These are phyloP conservation scores for Kodamaea nitidulidarum DNA, from an alignment of 805 yeast genomes.

Conservation along the genomic window DNA sequence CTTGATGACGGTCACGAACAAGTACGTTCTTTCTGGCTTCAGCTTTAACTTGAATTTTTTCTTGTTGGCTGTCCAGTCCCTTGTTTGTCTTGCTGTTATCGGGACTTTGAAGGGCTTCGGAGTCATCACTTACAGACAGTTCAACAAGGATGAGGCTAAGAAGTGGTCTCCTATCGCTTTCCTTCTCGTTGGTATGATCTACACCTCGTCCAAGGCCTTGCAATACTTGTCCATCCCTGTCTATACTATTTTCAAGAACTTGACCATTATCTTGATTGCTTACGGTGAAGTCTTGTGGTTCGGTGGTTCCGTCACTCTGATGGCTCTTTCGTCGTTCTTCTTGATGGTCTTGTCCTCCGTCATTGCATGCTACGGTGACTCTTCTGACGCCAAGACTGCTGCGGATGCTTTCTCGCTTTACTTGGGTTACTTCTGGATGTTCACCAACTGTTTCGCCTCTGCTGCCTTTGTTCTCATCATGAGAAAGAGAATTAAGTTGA, in stretches of 20 bases:
- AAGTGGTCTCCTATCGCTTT: constrained; percentile 95
- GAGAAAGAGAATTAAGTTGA: constrained; percentile 97
- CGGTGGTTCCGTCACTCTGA: constrained; percentile 84
- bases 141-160: constrained; percentile 83
- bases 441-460: constrained; percentile 86
- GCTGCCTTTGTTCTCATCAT: constrained; percentile 90
- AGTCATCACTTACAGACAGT: constrained; percentile 79
- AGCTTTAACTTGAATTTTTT: constrained; percentile 80
- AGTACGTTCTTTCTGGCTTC: constrained; percentile 79
- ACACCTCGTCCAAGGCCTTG: constrained; percentile 92
- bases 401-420: constrained; percentile 44
- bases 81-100: constrained; percentile 76
- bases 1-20: constrained; percentile 95
- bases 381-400: constrained; percentile 37
- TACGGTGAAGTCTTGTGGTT: constrained; percentile 98
- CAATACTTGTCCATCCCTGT: constrained; percentile 91
- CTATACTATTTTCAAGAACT: constrained; percentile 95
- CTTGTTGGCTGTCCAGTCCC: constrained; percentile 81
- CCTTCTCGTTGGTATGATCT: constrained; percentile 87
- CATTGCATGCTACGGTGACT: constrained; percentile 90
- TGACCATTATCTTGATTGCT: constrained; percentile 93
- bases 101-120: constrained; percentile 68
- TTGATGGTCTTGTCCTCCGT: constrained; percentile 95
- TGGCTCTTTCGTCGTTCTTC: constrained; percentile 84
- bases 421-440: constrained; percentile 95